Evolutionary conservation across 108 stramenopile species (phyloP).

Genomic region (Cyclotella atomus): DNA sequence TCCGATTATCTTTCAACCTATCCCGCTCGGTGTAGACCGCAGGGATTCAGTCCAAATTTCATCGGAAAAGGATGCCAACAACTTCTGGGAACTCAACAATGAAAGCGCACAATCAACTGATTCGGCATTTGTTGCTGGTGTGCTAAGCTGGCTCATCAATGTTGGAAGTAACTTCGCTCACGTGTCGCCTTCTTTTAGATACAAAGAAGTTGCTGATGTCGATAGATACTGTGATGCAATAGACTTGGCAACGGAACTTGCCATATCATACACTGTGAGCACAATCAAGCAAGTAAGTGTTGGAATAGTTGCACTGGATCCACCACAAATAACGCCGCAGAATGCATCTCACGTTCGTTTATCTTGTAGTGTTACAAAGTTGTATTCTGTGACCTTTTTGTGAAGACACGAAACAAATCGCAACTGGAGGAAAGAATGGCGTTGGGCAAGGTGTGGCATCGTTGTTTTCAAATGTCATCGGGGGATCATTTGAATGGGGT

Average conservation of each 20-base stretch:
- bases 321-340: too few relatives aligned
- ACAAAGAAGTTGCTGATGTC: slow-evolving; percentile 11
- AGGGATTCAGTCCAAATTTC: neutral
- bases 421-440: slow-evolving; percentile 22
- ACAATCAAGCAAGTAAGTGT: slow-evolving; percentile 31
- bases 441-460: slow-evolving; percentile 34
- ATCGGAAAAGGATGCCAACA: neutral
- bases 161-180: slow-evolving; percentile 40
- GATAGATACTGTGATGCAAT: slow-evolving; percentile 30
- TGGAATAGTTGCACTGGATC: too few relatives aligned
- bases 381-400: slow-evolving; percentile 29
- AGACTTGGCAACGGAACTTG: slow-evolving; percentile 24
- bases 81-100: slow-evolving; percentile 13
- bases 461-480: slow-evolving; percentile 24
- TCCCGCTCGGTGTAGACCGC: slow-evolving; percentile 31
- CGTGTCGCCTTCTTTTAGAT: slow-evolving; percentile 37
- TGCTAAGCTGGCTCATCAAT: slow-evolving; percentile 36
- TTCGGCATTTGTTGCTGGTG: slow-evolving; percentile 23
- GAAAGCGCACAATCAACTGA: slow-evolving; percentile 30
- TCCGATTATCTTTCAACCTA: slow-evolving; percentile 35
- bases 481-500: slow-evolving; percentile 14
- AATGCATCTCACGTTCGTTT: neutral
- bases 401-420: slow-evolving; percentile 25
- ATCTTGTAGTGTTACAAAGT: slow-evolving; percentile 14
- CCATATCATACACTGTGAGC: slow-evolving; percentile 14